A percentile compares a stretch with the other conserved stretches of the same genome.
phyloP scores from a whole-genome alignment of 78 protist species.

The Parvularia atlantis region DNA sequence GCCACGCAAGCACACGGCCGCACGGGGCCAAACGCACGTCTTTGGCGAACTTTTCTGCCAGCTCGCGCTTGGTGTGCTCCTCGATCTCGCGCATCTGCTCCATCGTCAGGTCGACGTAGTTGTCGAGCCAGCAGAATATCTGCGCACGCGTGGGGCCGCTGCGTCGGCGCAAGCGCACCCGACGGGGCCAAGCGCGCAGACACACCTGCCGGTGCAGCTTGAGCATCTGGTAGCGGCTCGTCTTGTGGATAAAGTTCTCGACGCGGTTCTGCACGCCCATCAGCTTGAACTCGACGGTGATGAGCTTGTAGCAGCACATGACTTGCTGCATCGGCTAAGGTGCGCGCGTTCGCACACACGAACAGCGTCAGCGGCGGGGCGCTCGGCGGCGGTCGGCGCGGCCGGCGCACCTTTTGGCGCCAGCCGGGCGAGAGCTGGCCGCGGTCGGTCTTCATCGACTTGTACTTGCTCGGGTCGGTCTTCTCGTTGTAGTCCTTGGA shows the following conservation, averaged over 20 bases:
- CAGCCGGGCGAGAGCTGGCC: slow-evolving; percentile 58
- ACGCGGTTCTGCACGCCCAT: slow-evolving; percentile 68
- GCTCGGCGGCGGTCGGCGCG: not conserved
- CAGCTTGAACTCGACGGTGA: slow-evolving; percentile 53
- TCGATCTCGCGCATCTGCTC: slow-evolving; percentile 53
- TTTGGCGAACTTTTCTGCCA: slow-evolving; percentile 6
- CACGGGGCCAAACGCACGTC: too few relatives aligned
- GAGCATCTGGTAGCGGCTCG: slow-evolving; percentile 8
- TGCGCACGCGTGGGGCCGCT: too few relatives aligned
- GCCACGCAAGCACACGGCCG: too few relatives aligned
- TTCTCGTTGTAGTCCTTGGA: slow-evolving; percentile 47
- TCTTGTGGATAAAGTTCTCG: slow-evolving; percentile 49
- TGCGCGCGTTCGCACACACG: not conserved
- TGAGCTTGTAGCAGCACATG: slow-evolving; percentile 66
- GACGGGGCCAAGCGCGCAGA: too few relatives aligned
- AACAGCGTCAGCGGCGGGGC: not conserved
- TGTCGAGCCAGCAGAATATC: slow-evolving; percentile 73
- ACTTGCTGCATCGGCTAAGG: not conserved
- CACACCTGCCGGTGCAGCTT: too few relatives aligned
- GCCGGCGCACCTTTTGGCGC: slow-evolving; percentile 9
- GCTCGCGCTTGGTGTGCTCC: slow-evolving; percentile 34
- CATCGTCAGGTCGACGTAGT: slow-evolving; percentile 63
- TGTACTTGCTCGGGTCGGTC: slow-evolving; percentile 58
- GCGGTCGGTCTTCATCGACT: slow-evolving; percentile 60
- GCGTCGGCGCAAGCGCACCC: too few relatives aligned